phyloP scores from a whole-genome alignment of 116 monocot genomes.

The Trichopus zeylanicus region DNA sequence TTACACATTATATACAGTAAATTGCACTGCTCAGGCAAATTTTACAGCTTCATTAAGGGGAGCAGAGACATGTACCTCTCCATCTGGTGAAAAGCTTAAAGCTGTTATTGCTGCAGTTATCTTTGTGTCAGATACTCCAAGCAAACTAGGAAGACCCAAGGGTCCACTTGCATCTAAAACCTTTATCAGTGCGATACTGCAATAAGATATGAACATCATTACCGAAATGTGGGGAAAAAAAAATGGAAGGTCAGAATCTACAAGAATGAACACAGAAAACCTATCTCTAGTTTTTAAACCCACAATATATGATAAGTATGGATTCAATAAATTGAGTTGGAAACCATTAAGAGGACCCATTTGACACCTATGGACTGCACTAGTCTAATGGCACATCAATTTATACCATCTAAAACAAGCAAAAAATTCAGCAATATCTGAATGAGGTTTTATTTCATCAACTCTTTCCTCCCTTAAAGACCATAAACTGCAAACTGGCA shows the following conservation, averaged over 20 bases:
- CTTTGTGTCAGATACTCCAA: constrained; percentile 39
- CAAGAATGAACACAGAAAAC: not conserved
- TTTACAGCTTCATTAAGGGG: no score
- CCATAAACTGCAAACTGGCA: no score
- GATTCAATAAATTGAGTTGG: no score
- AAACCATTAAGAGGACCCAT: no score
- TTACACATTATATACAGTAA: not conserved
- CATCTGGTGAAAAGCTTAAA: constrained; percentile 86
- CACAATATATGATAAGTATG: no score
- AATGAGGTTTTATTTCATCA: no score
- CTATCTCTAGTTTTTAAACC: not conserved
- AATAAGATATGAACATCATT: constrained; percentile 8
- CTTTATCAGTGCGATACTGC: constrained; percentile 83
- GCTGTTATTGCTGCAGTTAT: constrained; percentile 66
- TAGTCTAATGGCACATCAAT: no score
- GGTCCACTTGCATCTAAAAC: constrained; percentile 97
- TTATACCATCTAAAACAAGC: no score
- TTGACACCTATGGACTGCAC: no score
- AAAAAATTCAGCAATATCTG: no score
- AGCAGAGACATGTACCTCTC: constrained; percentile 80
- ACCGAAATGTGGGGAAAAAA: not conserved
- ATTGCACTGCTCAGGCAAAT: not conserved
- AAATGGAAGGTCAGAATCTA: not conserved
- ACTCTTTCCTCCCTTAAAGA: no score
- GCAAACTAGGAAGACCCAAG: constrained; percentile 69